Base-by-base conservation (phyloP, 371 early-diverging fungal species). In the Gilbertella persicaria region DNA sequence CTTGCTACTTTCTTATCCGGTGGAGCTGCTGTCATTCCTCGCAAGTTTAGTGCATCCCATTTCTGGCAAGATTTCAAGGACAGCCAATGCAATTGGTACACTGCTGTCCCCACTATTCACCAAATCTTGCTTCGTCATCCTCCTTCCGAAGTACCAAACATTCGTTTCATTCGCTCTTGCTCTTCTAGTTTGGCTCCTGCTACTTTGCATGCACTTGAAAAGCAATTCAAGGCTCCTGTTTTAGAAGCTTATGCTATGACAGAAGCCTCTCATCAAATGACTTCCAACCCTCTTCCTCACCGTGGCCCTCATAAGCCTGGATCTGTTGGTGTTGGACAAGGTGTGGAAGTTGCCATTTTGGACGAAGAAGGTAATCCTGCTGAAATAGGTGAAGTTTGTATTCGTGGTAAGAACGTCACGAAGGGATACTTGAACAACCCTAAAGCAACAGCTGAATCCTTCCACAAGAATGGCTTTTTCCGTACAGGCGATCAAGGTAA, bases 201-300 rank as follows among this genome's bases (percentile, higher is more conserved):
- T 1, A 85, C 88, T 4, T 74, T 91, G 40, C 62, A 80, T 20
- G 78, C 86, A 9, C 69, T 95, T 1, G 92, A 93, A 66, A 37
- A 78, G 37, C 62, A 65, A 12, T 87, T 91, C 61, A 66, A 82
- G 21, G 94, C 88, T 0, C 93, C 94, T 14, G 92, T 93, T 3
- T 68, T 92, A 42, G 91, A 90, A 66, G 92, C 95, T 1, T 94
- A 94, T 60, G 94, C 94, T 10, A 93, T 95, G 94, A 92, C 94
- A 2, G 95, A 95, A 69, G 91, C 93, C 1, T 74, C 93, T 17
- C 95, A 95, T 66, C 93, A 91, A 69, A 90, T 95, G 86, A 84
- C 89, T 30, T 88, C 91, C 17, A 94, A 93, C 62, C 91, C 89
- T 40, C 66, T 93, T 20, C 93, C 94, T 6, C 61, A 67, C 4